Conservation (phyloP, 2,329 filamentous ascomycete species). For the Albifimbria verrucaria region DNA sequence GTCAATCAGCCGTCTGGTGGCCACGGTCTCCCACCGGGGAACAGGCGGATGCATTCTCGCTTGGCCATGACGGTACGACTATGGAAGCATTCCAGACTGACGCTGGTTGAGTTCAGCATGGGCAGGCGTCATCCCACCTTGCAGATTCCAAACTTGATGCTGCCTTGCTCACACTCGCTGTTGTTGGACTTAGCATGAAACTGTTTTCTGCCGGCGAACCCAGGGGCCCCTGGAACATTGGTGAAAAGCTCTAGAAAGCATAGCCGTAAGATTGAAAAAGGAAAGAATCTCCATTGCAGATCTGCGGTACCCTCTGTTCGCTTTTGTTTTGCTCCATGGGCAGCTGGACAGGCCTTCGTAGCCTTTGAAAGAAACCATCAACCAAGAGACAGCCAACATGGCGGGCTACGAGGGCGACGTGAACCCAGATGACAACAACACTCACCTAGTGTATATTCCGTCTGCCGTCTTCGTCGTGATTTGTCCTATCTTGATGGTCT, state of each 20-base stretch:
- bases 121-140: not conserved
- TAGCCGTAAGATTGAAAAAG: too few relatives aligned
- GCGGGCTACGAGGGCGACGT: not conserved
- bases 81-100: not conserved
- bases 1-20: too few relatives aligned
- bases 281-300: too few relatives aligned
- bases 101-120: not conserved
- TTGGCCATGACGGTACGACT: not conserved
- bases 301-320: too few relatives aligned
- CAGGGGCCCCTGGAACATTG: too few relatives aligned
- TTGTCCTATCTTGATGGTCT: slow-evolving; percentile 14
- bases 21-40: not conserved
- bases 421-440: slow-evolving; percentile 15
- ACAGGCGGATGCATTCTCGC: not conserved
- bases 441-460: slow-evolving; percentile 20
- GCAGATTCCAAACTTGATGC: too few relatives aligned
- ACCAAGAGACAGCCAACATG: slow-evolving; percentile 11
- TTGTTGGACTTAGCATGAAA: too few relatives aligned
- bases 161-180: too few relatives aligned
- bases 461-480: slow-evolving; percentile 19
- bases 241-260: too few relatives aligned
- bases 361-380: too few relatives aligned
- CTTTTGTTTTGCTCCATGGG: not conserved
- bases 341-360: not conserved
- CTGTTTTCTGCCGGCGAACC: too few relatives aligned